phyloP scores from a whole-genome alignment of 2,329 filamentous ascomycete genomes.

The Hypomyces perniciosus region DNA sequence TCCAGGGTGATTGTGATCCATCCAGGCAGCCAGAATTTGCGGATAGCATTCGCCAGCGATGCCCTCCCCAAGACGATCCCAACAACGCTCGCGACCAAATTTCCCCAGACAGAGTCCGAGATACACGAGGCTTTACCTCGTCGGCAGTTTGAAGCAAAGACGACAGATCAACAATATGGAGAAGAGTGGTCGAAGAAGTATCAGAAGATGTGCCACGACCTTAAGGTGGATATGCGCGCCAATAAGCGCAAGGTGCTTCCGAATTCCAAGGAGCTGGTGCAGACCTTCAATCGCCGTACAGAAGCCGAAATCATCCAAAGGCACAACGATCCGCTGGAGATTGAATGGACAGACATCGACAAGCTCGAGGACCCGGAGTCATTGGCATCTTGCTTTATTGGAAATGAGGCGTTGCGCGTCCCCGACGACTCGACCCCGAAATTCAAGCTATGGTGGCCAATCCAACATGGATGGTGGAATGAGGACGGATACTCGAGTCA shows the following conservation, averaged over 20 bases:
- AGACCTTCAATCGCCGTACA: conserved; percentile 85
- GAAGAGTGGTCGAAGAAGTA: conserved; percentile 74
- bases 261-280: conserved; percentile 94
- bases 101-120: conserved; percentile 74
- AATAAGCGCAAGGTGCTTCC: conserved; percentile 94
- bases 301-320: conserved; percentile 82
- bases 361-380: conserved; percentile 59
- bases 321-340: conserved; percentile 88
- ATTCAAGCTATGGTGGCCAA: conserved; percentile 90
- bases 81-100: conserved; percentile 82
- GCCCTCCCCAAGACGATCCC: conserved; percentile 90
- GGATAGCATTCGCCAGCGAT: conserved; percentile 93
- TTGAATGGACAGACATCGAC: conserved; percentile 89
- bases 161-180: conserved; percentile 75
- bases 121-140: conserved; percentile 73
- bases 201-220: conserved; percentile 73
- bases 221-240: conserved; percentile 83
- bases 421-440: conserved; percentile 83
- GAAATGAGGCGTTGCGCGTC: conserved; percentile 74
- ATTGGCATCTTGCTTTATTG: conserved; percentile 63
- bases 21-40: conserved; percentile 88
- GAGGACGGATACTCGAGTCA: conserved; percentile 80
- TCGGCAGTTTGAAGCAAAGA: conserved; percentile 56
- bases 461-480: conserved; percentile 81
- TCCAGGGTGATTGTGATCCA: conserved; percentile 95